These are phyloP conservation scores for Saitoella complicata DNA, from an alignment of 805 yeast species.

Conservation along the genomic window DNA sequence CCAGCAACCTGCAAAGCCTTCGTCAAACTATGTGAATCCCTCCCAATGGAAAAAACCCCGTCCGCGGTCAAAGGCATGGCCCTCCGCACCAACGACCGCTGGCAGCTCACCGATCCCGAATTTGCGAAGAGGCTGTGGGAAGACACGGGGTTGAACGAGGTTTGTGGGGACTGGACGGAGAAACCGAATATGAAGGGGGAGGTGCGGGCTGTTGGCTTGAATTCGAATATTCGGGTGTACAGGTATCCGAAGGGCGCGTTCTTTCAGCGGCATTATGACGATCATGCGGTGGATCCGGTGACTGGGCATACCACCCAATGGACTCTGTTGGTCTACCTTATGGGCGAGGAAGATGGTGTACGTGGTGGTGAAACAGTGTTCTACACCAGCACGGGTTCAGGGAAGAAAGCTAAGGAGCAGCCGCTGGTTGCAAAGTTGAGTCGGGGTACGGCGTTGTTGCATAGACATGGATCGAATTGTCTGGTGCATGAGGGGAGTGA, in stretches of 20 bases:
- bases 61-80: too few relatives aligned
- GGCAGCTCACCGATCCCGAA: too few relatives aligned
- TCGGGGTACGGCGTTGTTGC: slow-evolving; percentile 42
- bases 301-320: slow-evolving; percentile 32
- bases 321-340: slow-evolving; percentile 43
- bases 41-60: too few relatives aligned
- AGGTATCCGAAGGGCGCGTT: slow-evolving; percentile 40
- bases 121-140: too few relatives aligned
- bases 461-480: slow-evolving; percentile 53
- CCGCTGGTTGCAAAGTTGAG: slow-evolving; percentile 30
- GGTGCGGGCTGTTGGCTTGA: slow-evolving; percentile 29
- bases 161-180: too few relatives aligned
- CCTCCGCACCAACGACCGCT: too few relatives aligned
- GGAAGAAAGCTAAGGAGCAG: slow-evolving; percentile 6
- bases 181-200: too few relatives aligned
- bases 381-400: slow-evolving; percentile 18
- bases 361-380: slow-evolving; percentile 47
- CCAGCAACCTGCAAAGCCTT: too few relatives aligned
- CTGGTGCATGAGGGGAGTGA: slow-evolving; percentile 40
- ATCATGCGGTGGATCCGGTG: slow-evolving; percentile 27
- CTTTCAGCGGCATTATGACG: slow-evolving; percentile 48
- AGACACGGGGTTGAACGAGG: too few relatives aligned
- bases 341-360: slow-evolving; percentile 38
- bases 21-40: too few relatives aligned
- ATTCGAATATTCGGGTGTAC: slow-evolving; percentile 40